Evolutionary conservation across 2,329 filamentous ascomycete species (phyloP), one percentile per base, ranked within the genome.

Genomic region (Verruconis gallopava): DNA sequence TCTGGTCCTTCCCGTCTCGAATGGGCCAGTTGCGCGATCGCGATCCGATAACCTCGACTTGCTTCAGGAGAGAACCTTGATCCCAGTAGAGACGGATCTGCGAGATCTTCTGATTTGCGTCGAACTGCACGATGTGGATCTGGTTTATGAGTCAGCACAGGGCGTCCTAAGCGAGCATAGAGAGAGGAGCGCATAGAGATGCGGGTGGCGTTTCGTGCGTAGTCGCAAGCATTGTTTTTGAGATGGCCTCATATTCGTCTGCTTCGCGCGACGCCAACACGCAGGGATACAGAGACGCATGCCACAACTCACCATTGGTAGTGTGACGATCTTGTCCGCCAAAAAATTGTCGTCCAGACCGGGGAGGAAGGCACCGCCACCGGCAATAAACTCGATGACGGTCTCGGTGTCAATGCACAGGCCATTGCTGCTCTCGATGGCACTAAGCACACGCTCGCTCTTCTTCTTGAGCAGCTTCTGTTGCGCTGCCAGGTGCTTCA

Each of bases 61-160:
- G 81, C 66, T 91, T 96, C 50, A 98, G 74, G 32, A 98, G 74
- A 42, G 85, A 81, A 47, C 79, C 88, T 62, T 98, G 91, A 59
- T 98, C 91, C 91, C 91, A 98, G 59, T 81, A 85, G 51, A 89
- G 76, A 51, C 89, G 83, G 49, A 96, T 83, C 60, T 91, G 85
- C 46, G 73, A 61, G 57, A 98, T 95, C 65, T 85, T 86, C 58
- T 77, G 75, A 37, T 80, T 63, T 49, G 62, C 58, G 60, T 93
- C 75, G 62, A 95, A 94, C 44, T 77, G 75, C 50, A 98, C 88
- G 49, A 96, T 79, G 66, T 98, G 91, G 53, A 80, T 74, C 85
- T 52, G 30, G 18, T 21, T 17, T 41, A 41, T n/a, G 18, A 14
- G 21, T 14, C 4, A 38, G 21, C 40, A 17, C 18, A n/a, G 4